Base-by-base conservation (phyloP, 352 stramenopile species). In the Blastocystis sp. region DNA sequence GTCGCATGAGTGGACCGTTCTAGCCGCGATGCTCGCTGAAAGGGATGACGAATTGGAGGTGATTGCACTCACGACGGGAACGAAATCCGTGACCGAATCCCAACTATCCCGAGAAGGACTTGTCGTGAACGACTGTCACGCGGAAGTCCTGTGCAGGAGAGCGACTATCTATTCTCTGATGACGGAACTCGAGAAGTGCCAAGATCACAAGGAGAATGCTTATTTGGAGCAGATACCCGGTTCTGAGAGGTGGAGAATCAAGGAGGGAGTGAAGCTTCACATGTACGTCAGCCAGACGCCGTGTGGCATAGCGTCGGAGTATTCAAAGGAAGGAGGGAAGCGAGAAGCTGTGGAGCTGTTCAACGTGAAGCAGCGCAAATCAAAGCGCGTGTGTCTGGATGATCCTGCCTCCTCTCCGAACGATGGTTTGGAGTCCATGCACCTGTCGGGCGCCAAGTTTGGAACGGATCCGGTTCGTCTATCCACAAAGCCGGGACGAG, bases 231-330 rank as follows among this genome's bases (percentile, higher is more conserved):
- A 35, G 9, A 41, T n/a, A 4, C 19, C 13, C 4, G 26, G 1
- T 6, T 37, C 19, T 24, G 4, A 31, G 3, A 29, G 26, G n/a
- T 45, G 41, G 55, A 35, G 39, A 29, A 21, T 85, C 51, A 66
- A 50, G 33, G 10, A 10, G 12, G 55, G 31, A 1, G 21, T 69
- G 39, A 16, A 51, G 3, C 66, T 67, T 41, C 55, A 85, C 50
- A n/a, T 85, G 16, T 85, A 85, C 45, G 66, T 85, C 21, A 85
- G 74, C 45, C 74, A 85, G 37, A 67, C 41, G n/a, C 74, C 74
- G 1, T 85, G 74, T 41, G 74, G 74, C 37, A 50, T 59, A 29
- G 74, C 41, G 10, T 85, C 74, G 16, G 74, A 85, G 51, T 85
- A 85, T 67, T 12, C 37, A 24, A 26, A 85, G 66, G 39, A 67